Evolutionary conservation across 2,329 filamentous ascomycete genomes (phyloP).

Genomic region (Diaporthe vaccinii): DNA sequence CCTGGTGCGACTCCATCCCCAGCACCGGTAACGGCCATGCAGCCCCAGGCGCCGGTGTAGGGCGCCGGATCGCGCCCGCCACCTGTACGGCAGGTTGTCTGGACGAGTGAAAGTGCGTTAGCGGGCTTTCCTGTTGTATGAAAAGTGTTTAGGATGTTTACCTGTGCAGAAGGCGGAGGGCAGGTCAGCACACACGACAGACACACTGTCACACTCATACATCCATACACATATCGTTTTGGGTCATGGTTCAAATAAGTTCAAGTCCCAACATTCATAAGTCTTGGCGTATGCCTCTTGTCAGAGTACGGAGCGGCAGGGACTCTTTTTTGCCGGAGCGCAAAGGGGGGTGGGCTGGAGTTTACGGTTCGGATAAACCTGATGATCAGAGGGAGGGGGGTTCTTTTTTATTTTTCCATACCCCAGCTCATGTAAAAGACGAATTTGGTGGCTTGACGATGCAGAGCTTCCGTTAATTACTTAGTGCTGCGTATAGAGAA

Average conservation of each 20-base stretch:
- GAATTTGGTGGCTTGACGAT: conserved; percentile 27
- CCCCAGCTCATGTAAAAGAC: conserved; percentile 32
- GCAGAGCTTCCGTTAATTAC: conserved; percentile 31
- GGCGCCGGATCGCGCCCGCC: not conserved
- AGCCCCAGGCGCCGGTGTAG: conserved; percentile 45
- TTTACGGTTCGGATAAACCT: conserved; percentile 30
- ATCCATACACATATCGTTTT: not conserved
- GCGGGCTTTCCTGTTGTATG: not conserved
- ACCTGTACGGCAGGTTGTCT: not conserved
- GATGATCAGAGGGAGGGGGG: conserved; percentile 14
- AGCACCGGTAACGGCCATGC: conserved; percentile 52
- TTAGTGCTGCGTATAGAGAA: conserved; percentile 20
- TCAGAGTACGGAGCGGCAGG: conserved; percentile 22
- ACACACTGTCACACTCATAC: not conserved
- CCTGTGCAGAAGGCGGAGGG: not conserved
- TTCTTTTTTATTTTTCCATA: conserved; percentile 5
- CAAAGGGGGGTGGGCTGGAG: not conserved
- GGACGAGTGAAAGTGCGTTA: not conserved
- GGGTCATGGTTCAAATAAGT: conserved; percentile 20
- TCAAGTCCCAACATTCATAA: conserved; percentile 1
- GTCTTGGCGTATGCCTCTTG: conserved; percentile 23
- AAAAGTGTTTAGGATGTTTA: not conserved
- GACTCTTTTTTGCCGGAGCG: conserved; percentile 12
- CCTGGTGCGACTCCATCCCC: conserved; percentile 48
- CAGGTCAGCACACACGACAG: not conserved